A percentile compares a stretch with the other conserved stretches of the same genome.
Evolutionary conservation across 352 stramenopile genomes (phyloP).

Genomic region (Globisporangium yorkense): DNA sequence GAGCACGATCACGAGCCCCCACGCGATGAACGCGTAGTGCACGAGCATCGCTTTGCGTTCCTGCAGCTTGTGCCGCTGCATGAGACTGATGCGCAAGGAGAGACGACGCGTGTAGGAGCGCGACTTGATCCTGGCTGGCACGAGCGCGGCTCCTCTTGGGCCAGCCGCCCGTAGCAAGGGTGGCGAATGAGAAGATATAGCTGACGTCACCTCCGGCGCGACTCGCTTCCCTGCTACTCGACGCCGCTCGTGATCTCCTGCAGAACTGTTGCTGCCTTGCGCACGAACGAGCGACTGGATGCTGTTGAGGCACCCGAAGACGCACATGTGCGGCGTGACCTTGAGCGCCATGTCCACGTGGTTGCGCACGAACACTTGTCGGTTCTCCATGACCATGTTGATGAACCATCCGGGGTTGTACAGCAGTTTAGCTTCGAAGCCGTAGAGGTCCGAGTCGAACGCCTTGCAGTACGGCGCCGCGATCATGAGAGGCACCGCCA

Average conservation of each 20-base stretch:
- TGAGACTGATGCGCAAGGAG: slow-evolving; percentile 2
- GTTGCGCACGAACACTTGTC: slow-evolving; percentile 15
- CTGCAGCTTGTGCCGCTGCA: slow-evolving; percentile 8
- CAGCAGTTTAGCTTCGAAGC: slow-evolving; percentile 2
- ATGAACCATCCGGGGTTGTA: slow-evolving; percentile 18
- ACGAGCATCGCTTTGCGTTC: background rate
- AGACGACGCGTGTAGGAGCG: background rate
- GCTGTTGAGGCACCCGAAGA: slow-evolving; percentile 14
- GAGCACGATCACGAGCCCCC: slow-evolving; percentile 2
- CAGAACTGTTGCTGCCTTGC: background rate
- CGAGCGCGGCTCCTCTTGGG: background rate
- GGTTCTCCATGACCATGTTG: slow-evolving; percentile 19
- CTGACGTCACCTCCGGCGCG: background rate
- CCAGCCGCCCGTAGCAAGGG: background rate
- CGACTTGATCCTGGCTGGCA: background rate
- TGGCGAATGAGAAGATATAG: background rate
- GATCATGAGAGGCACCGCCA: slow-evolving; percentile 16
- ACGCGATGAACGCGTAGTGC: slow-evolving; percentile 7
- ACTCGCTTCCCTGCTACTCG: background rate
- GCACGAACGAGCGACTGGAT: slow-evolving; percentile 10
- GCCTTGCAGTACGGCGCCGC: slow-evolving; percentile 4
- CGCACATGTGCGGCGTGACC: slow-evolving; percentile 16
- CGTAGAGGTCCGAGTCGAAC: slow-evolving; percentile 8
- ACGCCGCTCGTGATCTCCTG: background rate
- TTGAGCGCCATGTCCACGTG: slow-evolving; percentile 18